Conservation (phyloP, 108 stramenopile species). For the Cyclostephanos tholiformis region DNA sequence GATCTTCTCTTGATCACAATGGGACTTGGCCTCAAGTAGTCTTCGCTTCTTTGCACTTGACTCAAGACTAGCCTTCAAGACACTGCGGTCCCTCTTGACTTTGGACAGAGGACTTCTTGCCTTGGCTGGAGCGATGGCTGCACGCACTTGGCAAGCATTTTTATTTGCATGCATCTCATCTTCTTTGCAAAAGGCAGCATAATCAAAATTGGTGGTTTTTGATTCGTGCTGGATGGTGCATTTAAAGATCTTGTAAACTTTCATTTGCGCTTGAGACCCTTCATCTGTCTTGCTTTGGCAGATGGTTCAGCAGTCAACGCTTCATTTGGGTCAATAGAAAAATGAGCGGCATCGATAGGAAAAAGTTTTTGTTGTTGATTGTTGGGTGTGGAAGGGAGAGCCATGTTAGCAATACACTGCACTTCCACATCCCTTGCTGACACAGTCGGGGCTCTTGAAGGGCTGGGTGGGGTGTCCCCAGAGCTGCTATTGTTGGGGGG, state of each 20-base stretch:
- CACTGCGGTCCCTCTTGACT: neutral
- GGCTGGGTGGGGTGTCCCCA: too few species aligned
- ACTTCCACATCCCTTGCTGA: too few species aligned
- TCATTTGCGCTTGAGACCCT: neutral
- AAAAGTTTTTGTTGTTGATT: neutral
- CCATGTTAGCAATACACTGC: too few species aligned
- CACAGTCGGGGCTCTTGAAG: too few species aligned
- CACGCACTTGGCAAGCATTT: neutral
- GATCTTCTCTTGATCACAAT: neutral
- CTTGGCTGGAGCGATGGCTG: neutral
- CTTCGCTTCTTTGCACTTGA: neutral
- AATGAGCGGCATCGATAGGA: neutral
- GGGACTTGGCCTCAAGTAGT: neutral
- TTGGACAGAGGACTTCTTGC: slow-evolving; percentile 1
- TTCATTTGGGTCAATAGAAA: neutral
- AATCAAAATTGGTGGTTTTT: slow-evolving; percentile 1
- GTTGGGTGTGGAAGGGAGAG: too few species aligned
- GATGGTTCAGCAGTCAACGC: neutral
- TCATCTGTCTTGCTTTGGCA: slow-evolving; percentile 1
- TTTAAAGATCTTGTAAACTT: neutral
- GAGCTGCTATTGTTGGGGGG: too few species aligned
- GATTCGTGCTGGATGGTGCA: neutral
- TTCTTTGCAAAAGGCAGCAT: neutral
- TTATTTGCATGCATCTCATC: neutral
- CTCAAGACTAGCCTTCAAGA: neutral